Conservation (phyloP, 805 yeast genomes). For the Kluyveromyces aestuarii region DNA sequence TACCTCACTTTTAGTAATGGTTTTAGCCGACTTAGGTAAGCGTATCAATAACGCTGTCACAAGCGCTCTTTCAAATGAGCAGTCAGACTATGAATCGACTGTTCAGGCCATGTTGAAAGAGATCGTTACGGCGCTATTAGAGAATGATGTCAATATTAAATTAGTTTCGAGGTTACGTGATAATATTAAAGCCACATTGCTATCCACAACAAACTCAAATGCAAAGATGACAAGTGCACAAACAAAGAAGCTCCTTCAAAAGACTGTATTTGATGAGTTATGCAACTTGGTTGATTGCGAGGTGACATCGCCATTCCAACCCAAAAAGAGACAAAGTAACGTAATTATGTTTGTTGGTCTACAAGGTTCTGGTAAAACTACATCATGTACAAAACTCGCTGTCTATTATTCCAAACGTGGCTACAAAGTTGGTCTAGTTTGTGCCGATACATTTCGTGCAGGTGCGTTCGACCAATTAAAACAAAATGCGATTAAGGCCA, state of each 20-base stretch:
- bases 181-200: conserved; percentile 52
- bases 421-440: conserved; percentile 88
- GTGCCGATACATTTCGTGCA: conserved; percentile 99
- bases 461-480: conserved; percentile 98
- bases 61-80: conserved; percentile 47
- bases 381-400: conserved; percentile 94
- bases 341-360: conserved; percentile 97
- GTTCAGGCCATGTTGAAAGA: conserved; percentile 73
- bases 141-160: conserved; percentile 87
- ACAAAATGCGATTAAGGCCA: conserved; percentile 93
- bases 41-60: conserved; percentile 68
- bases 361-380: conserved; percentile 98
- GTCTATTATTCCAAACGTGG: conserved; percentile 91
- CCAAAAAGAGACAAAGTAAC: conserved; percentile 70
- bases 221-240: conserved; percentile 32
- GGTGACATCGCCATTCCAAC: conserved; percentile 49
- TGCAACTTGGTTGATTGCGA: conserved; percentile 74
- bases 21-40: conserved; percentile 70
- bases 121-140: conserved; percentile 81
- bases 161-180: conserved; percentile 72
- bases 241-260: conserved; percentile 74
- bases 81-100: conserved; percentile 48
- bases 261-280: conserved; percentile 89
- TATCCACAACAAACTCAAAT: conserved; percentile 39
- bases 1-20: conserved; percentile 36